A percentile compares a stretch with the other conserved stretches of the same genome.
Conservation (phyloP, 306 rosid species). For the Senna tora region DNA sequence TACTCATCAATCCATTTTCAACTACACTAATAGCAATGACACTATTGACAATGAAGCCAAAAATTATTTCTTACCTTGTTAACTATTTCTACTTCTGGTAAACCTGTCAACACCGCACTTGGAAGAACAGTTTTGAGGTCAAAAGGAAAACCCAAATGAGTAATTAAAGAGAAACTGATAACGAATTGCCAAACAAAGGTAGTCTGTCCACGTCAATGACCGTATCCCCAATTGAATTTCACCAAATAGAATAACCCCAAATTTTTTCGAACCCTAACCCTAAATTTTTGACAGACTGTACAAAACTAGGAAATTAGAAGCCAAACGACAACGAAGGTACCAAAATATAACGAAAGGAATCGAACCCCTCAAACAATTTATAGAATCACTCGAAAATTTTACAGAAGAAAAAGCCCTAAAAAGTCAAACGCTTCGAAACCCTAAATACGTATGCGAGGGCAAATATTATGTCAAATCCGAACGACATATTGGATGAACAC, state of each 20-base stretch:
- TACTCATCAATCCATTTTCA: not conserved
- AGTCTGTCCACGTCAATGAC: slow-evolving; percentile 1
- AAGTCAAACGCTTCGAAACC: slow-evolving; percentile 46
- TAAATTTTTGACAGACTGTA: slow-evolving; percentile 8
- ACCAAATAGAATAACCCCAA: slow-evolving; percentile 20
- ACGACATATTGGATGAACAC: slow-evolving; percentile 23
- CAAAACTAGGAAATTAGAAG: slow-evolving; percentile 27
- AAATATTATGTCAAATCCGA: slow-evolving; percentile 21
- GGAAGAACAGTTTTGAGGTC: slow-evolving; percentile 14
- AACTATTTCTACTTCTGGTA: slow-evolving; percentile 31
- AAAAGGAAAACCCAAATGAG: slow-evolving; percentile 32
- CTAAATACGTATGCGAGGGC: slow-evolving; percentile 38
- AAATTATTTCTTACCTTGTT: slow-evolving; percentile 33
- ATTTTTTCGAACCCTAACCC: slow-evolving; percentile 57
- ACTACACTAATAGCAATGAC: not conserved
- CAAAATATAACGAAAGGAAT: not conserved
- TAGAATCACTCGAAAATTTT: slow-evolving; percentile 25
- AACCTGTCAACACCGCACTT: slow-evolving; percentile 19
- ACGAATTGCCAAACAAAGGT: not conserved
- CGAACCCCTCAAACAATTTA: slow-evolving; percentile 41
- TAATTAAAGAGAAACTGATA: slow-evolving; percentile 26
- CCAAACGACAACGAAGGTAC: not conserved
- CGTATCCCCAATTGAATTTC: slow-evolving; percentile 47
- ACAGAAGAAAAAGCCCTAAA: slow-evolving; percentile 35
- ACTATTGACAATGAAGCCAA: not conserved